phyloP scores from a whole-genome alignment of 2,329 filamentous ascomycete genomes.

The Rugonectria rugulosa region DNA sequence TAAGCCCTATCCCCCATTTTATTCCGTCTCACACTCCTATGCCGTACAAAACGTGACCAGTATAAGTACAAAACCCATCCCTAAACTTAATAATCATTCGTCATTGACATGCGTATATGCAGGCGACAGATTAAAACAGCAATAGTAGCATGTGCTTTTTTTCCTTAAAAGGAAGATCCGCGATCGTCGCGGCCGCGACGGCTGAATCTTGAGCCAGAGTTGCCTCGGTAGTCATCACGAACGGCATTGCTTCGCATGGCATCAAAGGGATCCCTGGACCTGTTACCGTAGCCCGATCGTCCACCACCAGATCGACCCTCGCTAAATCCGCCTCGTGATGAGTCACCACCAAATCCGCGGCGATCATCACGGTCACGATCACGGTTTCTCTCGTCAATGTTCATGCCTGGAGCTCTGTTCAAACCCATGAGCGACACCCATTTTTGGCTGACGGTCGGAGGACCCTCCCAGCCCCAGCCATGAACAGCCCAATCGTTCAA shows the following conservation, averaged over 20 bases:
- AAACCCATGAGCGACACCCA: constrained; percentile 46
- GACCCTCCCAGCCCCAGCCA: constrained; percentile 60
- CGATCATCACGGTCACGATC: no score
- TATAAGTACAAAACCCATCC: constrained; percentile 38
- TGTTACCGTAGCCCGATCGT: not conserved
- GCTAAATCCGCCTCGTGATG: constrained; percentile 23
- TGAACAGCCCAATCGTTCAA: constrained; percentile 61
- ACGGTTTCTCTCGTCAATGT: constrained; percentile 37
- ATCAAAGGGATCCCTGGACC: constrained; percentile 37
- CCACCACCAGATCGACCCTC: constrained; percentile 25
- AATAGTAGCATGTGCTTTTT: not conserved
- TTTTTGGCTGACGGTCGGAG: constrained; percentile 48
- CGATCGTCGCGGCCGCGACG: constrained; percentile 18
- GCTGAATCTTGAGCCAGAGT: constrained; percentile 24
- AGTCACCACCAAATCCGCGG: constrained; percentile 12
- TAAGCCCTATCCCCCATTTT: constrained; percentile 33
- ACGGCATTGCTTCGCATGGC: constrained; percentile 37
- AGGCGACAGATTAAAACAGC: not conserved
- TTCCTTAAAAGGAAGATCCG: not conserved
- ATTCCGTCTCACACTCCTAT: constrained; percentile 32
- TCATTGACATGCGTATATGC: constrained; percentile 14
- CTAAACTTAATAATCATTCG: constrained; percentile 1
- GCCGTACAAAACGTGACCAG: constrained; percentile 35
- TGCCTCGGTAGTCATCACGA: constrained; percentile 32
- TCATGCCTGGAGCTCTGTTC: constrained; percentile 41